Conservation (phyloP, 225 moss, liverwort and hornwort species). For the Sphagnum tenellum region DNA sequence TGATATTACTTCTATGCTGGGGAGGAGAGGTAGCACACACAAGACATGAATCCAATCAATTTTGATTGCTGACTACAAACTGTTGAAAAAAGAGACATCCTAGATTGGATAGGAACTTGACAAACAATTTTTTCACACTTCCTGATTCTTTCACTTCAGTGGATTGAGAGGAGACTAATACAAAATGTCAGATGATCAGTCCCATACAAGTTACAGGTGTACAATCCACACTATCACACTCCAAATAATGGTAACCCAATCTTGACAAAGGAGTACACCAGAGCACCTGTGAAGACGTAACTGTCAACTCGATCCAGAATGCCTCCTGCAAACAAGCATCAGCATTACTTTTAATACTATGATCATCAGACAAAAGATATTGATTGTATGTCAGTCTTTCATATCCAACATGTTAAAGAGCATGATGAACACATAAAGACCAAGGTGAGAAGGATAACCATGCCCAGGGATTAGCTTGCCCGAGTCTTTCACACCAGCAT, state of each 20-base stretch:
- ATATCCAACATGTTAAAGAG: background rate
- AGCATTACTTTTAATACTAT: background rate
- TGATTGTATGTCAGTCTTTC: background rate
- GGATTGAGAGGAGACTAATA: no score
- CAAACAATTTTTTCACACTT: no score
- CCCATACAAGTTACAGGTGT: no score
- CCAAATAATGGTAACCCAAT: slow-evolving; percentile 91
- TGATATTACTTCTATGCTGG: no score
- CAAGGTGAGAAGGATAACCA: slow-evolving; percentile 31
- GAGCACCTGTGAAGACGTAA: slow-evolving; percentile 87
- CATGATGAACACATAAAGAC: no score
- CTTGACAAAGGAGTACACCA: slow-evolving; percentile 97
- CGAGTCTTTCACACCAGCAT: slow-evolving; percentile 97
- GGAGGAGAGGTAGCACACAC: no score
- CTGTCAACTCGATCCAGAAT: slow-evolving; percentile 93
- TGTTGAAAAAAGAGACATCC: no score
- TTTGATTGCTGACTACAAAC: no score
- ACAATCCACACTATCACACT: slow-evolving; percentile 21
- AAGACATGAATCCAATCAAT: no score
- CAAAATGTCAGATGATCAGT: no score
- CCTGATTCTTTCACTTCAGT: no score
- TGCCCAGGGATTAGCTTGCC: slow-evolving; percentile 94
- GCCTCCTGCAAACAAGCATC: slow-evolving; percentile 47
- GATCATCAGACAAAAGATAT: background rate
- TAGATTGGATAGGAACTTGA: no score